These are phyloP conservation scores for Lasiodiplodia theobromae DNA, from an alignment of 2,329 filamentous ascomycete species.

Conservation along the genomic window DNA sequence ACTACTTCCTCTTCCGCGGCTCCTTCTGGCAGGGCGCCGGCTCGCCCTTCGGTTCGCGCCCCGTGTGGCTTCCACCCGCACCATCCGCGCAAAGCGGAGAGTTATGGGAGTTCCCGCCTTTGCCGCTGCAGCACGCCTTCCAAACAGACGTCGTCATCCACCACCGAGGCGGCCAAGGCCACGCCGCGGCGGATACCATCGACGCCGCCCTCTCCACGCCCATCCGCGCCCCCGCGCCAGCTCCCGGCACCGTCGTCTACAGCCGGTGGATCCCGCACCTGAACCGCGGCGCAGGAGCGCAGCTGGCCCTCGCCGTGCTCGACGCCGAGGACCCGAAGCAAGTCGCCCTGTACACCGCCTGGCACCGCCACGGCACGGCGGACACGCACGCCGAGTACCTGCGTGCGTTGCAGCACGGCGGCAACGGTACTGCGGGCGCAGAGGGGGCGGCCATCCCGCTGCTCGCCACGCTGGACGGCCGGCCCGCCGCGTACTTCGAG, in stretches of 20 bases:
- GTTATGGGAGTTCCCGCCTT: background rate
- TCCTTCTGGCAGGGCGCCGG: constrained; percentile 55
- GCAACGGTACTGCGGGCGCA: constrained; percentile 56
- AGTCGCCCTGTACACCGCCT: constrained; percentile 74
- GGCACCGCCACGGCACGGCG: constrained; percentile 78
- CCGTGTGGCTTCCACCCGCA: constrained; percentile 49
- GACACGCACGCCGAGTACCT: constrained; percentile 78
- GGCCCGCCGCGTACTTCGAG: constrained; percentile 79
- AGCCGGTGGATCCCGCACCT: constrained; percentile 80
- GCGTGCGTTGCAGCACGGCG: constrained; percentile 70
- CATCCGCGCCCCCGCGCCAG: constrained; percentile 73
- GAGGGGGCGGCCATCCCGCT: constrained; percentile 61
- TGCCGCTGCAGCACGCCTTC: background rate
- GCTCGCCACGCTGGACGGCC: constrained; percentile 73
- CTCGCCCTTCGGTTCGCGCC: constrained; percentile 51
- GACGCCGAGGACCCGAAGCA: constrained; percentile 71
- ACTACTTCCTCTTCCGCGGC: constrained; percentile 58
- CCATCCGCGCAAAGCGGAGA: constrained; percentile 36
- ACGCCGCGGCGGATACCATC: constrained; percentile 57
- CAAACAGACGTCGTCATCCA: background rate
- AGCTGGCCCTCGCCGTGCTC: constrained; percentile 76
- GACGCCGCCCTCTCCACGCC: constrained; percentile 65
- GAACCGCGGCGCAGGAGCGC: too few species aligned
- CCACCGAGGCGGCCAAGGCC: background rate
- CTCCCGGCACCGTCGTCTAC: constrained; percentile 74